Evolutionary conservation across 2,329 filamentous ascomycete species (phyloP).

Genomic region (Thermothelomyces thermophilus): DNA sequence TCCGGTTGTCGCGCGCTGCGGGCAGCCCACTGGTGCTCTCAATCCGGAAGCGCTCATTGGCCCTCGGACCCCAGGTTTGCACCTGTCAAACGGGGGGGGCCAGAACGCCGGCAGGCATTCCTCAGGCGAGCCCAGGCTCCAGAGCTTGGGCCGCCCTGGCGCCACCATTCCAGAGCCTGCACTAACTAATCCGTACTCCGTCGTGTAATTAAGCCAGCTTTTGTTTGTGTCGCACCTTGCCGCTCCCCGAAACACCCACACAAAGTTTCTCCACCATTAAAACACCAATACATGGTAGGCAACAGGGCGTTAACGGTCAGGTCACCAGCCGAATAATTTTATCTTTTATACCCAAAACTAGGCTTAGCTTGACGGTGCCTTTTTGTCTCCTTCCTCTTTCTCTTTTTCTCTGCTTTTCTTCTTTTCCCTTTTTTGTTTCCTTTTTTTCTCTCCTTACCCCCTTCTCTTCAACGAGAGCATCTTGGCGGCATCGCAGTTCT

Average conservation of each 20-base stretch:
- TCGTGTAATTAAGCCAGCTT: too few species aligned
- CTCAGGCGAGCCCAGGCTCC: slow-evolving; percentile 20
- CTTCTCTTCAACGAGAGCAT: too few species aligned
- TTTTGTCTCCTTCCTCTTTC: background rate
- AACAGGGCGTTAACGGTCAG: too few species aligned
- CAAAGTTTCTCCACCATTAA: too few species aligned
- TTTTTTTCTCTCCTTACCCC: background rate
- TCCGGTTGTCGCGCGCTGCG: slow-evolving; percentile 12
- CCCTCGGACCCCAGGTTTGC: slow-evolving; percentile 1
- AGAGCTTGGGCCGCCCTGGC: slow-evolving; percentile 16
- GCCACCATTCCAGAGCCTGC: slow-evolving; percentile 12
- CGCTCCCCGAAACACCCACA: background rate
- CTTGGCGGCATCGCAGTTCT: too few species aligned
- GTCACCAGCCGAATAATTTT: too few species aligned
- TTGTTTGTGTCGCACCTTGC: background rate
- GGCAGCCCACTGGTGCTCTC: slow-evolving; percentile 3
- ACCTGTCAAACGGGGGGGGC: slow-evolving; percentile 13
- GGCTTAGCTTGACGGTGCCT: too few species aligned
- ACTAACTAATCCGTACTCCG: too few species aligned
- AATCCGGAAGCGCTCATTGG: slow-evolving; percentile 18
- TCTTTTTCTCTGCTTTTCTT: background rate
- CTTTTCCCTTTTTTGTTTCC: too few species aligned
- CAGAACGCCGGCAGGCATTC: slow-evolving; percentile 15
- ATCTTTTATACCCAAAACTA: too few species aligned
- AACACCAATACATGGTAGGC: too few species aligned